phyloP scores from a whole-genome alignment of 2,329 filamentous ascomycete genomes.

The Monosporascus sp. region DNA sequence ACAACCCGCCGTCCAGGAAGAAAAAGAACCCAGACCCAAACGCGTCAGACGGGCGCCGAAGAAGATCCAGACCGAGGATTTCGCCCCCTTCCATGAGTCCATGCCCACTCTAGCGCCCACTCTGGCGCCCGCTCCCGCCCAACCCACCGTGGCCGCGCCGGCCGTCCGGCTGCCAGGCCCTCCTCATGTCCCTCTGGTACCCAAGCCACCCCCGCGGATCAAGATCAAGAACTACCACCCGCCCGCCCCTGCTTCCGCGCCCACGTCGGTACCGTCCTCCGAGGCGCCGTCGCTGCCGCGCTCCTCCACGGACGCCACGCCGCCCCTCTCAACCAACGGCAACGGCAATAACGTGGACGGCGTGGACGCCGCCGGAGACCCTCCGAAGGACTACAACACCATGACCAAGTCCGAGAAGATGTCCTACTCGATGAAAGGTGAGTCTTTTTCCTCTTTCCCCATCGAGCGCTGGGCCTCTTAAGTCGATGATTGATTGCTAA shows the following conservation, averaged over 20 bases:
- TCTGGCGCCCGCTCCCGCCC: background rate
- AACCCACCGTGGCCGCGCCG: constrained; percentile 6
- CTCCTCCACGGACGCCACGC: constrained; percentile 7
- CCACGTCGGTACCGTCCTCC: constrained; percentile 9
- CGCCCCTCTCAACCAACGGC: constrained; percentile 1
- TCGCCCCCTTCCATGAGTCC: constrained; percentile 2
- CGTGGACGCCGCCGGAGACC: constrained; percentile 25
- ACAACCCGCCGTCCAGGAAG: constrained; percentile 27
- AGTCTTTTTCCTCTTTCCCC: constrained; percentile 16
- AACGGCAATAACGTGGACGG: constrained; percentile 5
- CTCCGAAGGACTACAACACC: constrained; percentile 49
- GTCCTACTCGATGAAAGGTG: constrained; percentile 61
- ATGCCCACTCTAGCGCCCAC: constrained; percentile 8
- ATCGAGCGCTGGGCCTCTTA: no score
- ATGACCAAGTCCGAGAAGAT: constrained; percentile 64
- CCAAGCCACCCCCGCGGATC: constrained; percentile 24
- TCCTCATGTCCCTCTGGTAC: constrained; percentile 4
- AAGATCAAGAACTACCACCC: constrained; percentile 30
- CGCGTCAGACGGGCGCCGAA: constrained; percentile 22
- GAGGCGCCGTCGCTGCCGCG: constrained; percentile 14
- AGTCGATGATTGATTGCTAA: constrained; percentile 9
- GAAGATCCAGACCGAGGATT: constrained; percentile 19
- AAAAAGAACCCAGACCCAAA: constrained; percentile 23
- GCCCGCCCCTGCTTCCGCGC: constrained; percentile 2
- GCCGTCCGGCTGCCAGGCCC: constrained; percentile 6